Conservation (phyloP, 257 asterid species). For the Lithospermum erythrorhizon region DNA sequence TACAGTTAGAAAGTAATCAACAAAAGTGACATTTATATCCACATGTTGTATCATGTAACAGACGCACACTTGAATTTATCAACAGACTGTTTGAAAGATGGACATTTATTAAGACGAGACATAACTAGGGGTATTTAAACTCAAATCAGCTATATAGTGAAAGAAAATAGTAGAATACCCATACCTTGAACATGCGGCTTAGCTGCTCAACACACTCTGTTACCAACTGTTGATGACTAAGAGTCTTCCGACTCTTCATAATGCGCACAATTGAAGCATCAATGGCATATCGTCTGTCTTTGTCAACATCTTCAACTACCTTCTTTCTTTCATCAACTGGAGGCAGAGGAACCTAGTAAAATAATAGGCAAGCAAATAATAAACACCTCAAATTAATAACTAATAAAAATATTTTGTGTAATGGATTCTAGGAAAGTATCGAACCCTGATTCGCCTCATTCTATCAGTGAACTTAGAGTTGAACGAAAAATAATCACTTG, state of each 20-base stretch:
- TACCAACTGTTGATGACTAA: conserved; percentile 90
- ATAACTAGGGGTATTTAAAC: too few relatives aligned
- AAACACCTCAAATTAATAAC: conserved; percentile 2
- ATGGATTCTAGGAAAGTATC: neutral
- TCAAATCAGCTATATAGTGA: too few relatives aligned
- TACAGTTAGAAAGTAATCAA: too few relatives aligned
- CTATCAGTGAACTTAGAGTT: conserved; percentile 87
- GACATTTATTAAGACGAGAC: too few relatives aligned
- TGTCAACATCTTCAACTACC: conserved; percentile 96
- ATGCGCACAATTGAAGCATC: conserved; percentile 98
- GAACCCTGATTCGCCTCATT: conserved; percentile 94
- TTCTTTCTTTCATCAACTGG: conserved; percentile 98
- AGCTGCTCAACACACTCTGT: conserved; percentile 95
- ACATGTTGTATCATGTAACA: too few relatives aligned
- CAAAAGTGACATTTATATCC: too few relatives aligned
- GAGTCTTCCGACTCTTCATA: conserved; percentile 92
- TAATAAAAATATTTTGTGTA: conserved; percentile 1
- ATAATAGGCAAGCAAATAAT: too few relatives aligned
- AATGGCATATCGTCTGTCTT: conserved; percentile 93
- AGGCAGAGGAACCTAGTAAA: conserved; percentile 77
- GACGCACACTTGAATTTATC: too few relatives aligned
- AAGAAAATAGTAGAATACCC: too few relatives aligned
- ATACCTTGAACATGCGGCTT: conserved; percentile 95
- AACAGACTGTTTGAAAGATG: too few relatives aligned
- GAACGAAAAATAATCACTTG: conserved; percentile 73